Evolutionary conservation across 2,329 filamentous ascomycete species (phyloP), one percentile per base, ranked within the genome.

Genomic region (Colletotrichum sp.): DNA sequence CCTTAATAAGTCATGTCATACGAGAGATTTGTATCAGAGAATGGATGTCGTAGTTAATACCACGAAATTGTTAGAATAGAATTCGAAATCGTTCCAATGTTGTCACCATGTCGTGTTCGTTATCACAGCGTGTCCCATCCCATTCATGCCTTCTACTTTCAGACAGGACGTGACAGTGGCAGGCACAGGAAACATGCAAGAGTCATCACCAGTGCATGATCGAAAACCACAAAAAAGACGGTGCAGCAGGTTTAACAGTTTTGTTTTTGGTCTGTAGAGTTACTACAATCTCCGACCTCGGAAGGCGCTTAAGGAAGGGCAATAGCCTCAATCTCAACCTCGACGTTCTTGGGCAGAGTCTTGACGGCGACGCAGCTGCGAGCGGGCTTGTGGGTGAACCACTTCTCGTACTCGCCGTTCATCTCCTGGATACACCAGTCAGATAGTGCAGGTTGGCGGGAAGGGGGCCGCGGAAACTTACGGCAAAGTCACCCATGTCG

Each of bases 251-350:
- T 64, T 74, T 64, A 24, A 66, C 70, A 36, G 29, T 57, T 71
- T 58, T 71, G 1, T 11, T 67, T 58, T 38, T 4, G 3, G 18
- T 74, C 63, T 74, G 62, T 15, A 38, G 13, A 31, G 8, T 29
- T 43, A 8, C 24, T 66, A 33, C 27, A 34, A 51, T 13, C n/a
- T 18, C 33, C n/a, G 24, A 47, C 55, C 54, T n/a, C 16, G 31
- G 9, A 29, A 54, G 38, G 24, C 34, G 5, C 64, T 82, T 84
- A 92, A 76, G 92, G 88, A 69, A 93, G 87, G 70, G 95, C 95
- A 87, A 97, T 93, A 82, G 92, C 94, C 89, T 98, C 95, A 82
- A 98, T 97, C 89, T 98, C 95, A 29, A 98, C 92, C 74, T 95
- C 92, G 55, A 95, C 95, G 70, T 92, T 92, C 89, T 96, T 95